A percentile compares a stretch with the other conserved stretches of the same genome.
Conservation (phyloP, 768 basidiomycete genomes). For the Coprinopsis sp. region DNA sequence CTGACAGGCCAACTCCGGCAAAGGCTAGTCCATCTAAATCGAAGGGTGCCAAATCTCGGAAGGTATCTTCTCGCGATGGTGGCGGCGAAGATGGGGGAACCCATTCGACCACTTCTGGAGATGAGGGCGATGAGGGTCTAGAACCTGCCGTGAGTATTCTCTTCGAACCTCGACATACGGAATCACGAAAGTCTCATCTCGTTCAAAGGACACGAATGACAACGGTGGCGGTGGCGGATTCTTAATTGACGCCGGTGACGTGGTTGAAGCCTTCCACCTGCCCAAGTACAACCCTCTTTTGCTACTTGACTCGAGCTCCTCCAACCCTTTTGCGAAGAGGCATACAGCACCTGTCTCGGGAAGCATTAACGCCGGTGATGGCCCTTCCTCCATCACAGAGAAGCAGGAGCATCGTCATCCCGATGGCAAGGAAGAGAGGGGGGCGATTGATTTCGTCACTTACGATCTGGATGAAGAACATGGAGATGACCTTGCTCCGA, state of each 20-base stretch:
- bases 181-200: background rate
- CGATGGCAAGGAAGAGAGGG: conserved; percentile 16
- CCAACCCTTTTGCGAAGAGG: conserved; percentile 8
- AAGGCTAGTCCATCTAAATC: conserved; percentile 16
- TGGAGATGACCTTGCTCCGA: conserved; percentile 12
- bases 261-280: conserved; percentile 68
- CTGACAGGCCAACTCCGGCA: conserved; percentile 9
- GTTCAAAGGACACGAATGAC: conserved; percentile 14
- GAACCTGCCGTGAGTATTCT: conserved; percentile 1
- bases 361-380: background rate
- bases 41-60: too few relatives aligned
- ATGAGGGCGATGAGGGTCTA: conserved; percentile 10
- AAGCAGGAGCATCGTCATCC: conserved; percentile 13
- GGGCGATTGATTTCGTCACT: conserved; percentile 22
- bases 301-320: conserved; percentile 16
- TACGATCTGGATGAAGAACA: conserved; percentile 29
- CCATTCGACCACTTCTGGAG: conserved; percentile 12
- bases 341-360: background rate
- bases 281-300: conserved; percentile 51
- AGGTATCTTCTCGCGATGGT: background rate
- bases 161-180: background rate
- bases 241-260: conserved; percentile 63
- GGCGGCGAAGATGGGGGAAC: conserved; percentile 7
- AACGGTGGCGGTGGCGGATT: conserved; percentile 53
- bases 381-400: conserved; percentile 6